Base-by-base conservation (phyloP, 106 monocot species). In the Amphibolis antarctica region DNA sequence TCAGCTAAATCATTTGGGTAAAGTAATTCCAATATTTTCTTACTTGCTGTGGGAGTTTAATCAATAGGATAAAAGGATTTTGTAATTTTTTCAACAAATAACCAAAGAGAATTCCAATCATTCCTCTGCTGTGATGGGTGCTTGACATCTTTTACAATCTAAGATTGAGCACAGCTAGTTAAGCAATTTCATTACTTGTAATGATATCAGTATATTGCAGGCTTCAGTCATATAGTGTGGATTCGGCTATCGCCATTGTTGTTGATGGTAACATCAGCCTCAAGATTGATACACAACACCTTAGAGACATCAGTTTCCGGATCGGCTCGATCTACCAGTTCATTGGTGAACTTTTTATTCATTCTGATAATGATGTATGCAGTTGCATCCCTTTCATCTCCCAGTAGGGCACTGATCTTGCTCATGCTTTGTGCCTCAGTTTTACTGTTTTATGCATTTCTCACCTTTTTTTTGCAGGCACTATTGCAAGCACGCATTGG, bases 331-430 rank as follows among this genome's bases (percentile, higher is more conserved):
- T 80, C 36, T 98, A 90, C 64, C 90, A 90, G 69, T 98, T 98
- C 78, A 90, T 98, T 57, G 96, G 96, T 10, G 90, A 98, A 72
- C 84, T 98, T 30, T 26, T 48, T 3, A 69, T 98, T 64, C 67
- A 60, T 55, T 52, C 75, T 24, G 73, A 82, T 11, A 67, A 78
- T 55, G 74, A 86, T 76, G 96, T 89, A 55, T 55, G 55, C 55
- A 23, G 55, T 55, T 25, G 15, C 10, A 49, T 36, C 36, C 36
- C 36, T 36, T 36, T 4, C 36, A 36, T 36, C 36, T 36, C 36
- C n/a, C 36, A 36, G 2, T 36, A 36, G 36, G 7, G 7, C 36
- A 36, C 36, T 36, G 36, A 36, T 36, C 4, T 36, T 36, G 36
- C 7, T 36, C 36, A 4, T 36, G 36, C 2, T 36, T 36, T 14